Evolutionary conservation across 768 basidiomycete genomes (phyloP), one percentile per base, ranked within the genome.

Genomic region (Hygrophorus pudorinus): DNA sequence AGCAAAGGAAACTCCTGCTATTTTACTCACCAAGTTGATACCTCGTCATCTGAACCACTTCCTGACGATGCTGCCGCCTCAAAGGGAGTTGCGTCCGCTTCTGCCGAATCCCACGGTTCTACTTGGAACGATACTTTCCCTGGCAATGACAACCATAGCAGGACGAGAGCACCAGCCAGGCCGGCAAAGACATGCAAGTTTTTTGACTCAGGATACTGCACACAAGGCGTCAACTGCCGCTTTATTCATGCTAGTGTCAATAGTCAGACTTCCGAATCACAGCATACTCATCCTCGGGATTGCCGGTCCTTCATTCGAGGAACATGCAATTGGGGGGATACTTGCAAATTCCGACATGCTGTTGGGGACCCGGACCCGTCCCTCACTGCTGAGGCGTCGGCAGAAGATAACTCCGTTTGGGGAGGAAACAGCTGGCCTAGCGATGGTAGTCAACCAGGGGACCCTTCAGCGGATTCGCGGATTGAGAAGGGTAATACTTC

Each of bases 51-150:
- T 27, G 8, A 16, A 5, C 30, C 44, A 17, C 31, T 16, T 13
- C 9, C 17, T 9, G 37, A 38, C 14, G 28, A 12, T 24, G n/a
- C 5, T 12, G 10, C 30, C 16, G 35, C 39, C 24, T 39, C 16
- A 27, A n/a, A n/a, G n/a, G n/a, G n/a, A n/a, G n/a, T n/a, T n/a
- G n/a, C n/a, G n/a, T n/a, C n/a, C n/a, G n/a, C n/a, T n/a, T n/a
- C n/a, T n/a, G n/a, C n/a, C n/a, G n/a, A 24, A 24, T 24, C 24
- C 7, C 4, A 7, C 3, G 24, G 24, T 7, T 24, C 24, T 24
- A 24, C 24, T 24, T 24, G 24, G 24, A 24, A 24, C 24, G 24
- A 8, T 66, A 68, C 27, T 67, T 68, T 5, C 59, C 55, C n/a
- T n/a, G n/a, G 28, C 53, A 65, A 11, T 61, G 57, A 54, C 60